Conservation (phyloP, 495 filamentous ascomycete species). For the Penicillium lagena region DNA sequence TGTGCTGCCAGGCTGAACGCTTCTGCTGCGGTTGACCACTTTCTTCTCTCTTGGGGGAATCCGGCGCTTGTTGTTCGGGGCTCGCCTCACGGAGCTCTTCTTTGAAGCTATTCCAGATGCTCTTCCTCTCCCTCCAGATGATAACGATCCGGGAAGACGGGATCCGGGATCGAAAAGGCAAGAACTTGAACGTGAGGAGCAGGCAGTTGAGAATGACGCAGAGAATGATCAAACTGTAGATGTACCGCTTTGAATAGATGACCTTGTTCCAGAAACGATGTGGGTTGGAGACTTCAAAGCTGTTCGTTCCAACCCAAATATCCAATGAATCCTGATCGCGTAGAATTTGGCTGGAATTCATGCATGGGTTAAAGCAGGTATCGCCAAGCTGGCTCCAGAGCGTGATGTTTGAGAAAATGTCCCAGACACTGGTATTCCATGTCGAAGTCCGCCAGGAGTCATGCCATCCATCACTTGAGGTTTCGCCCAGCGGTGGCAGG, state of each 20-base stretch:
- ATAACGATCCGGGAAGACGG: slow-evolving; percentile 15
- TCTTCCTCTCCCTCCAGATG: slow-evolving; percentile 20
- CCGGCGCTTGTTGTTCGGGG: too few species aligned
- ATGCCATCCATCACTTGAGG: slow-evolving; percentile 25
- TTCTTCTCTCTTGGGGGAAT: not conserved
- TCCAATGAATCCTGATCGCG: slow-evolving; percentile 14
- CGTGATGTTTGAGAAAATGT: slow-evolving; percentile 16
- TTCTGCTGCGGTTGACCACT: not conserved
- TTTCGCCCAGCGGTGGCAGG: slow-evolving; percentile 11
- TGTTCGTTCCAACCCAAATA: slow-evolving; percentile 2
- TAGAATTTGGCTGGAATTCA: slow-evolving; percentile 25
- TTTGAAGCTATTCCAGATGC: slow-evolving; percentile 15
- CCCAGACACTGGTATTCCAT: slow-evolving; percentile 27
- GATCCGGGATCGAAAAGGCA: slow-evolving; percentile 22
- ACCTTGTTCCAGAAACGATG: slow-evolving; percentile 13
- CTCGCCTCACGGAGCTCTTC: slow-evolving; percentile 1
- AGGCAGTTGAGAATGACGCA: slow-evolving; percentile 19
- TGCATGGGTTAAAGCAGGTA: slow-evolving; percentile 28
- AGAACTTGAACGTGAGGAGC: slow-evolving; percentile 15
- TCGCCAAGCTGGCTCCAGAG: slow-evolving; percentile 15
- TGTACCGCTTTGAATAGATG: slow-evolving; percentile 23
- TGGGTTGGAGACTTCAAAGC: slow-evolving; percentile 1
- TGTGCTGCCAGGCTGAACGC: not conserved
- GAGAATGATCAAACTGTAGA: slow-evolving; percentile 25
- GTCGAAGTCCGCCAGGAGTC: slow-evolving; percentile 13